Evolutionary conservation across 306 rosid genomes (phyloP), one percentile per base, ranked within the genome.

Genomic region (Gleditsia sinensis): DNA sequence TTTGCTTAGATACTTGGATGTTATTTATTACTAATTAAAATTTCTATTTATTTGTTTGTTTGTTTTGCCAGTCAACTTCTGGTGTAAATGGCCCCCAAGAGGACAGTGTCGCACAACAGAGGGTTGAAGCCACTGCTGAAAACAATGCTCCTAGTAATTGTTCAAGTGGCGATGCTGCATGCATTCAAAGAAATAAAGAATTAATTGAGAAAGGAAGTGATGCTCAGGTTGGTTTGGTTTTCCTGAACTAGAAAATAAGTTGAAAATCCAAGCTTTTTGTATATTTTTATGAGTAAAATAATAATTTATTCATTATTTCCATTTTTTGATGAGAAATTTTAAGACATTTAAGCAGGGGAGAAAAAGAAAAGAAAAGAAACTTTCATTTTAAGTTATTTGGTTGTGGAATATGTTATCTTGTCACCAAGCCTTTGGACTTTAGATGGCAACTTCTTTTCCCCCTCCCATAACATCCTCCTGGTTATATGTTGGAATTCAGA

Each of bases 151-250:
- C 92, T 46, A 85, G 88, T 79, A 87, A 88, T 75, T 88, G 62
- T 67, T 90, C 97, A 11, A 87, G 86, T 74, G 97, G 92, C 1
- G 78, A 75, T 56, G 78, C 72, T 55, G 89, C 89, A 34, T 82
- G 85, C 72, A 63, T 69, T 58, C 89, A 83, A 69, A 81, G 86
- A 67, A 89, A 89, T 62, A 85, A 78, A 45, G 92, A 88, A 43
- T 71, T 86, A 51, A 79, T 82, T 63, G 97, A 92, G 77, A 94
- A 92, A 82, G 95, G 89, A 74, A 90, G 97, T 66, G 97, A 92
- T 82, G 87, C 92, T 9, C 99, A 95, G 98, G 98, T 94, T 66
- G 19, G 92, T 62, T 94, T 66, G 19, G 87, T 58, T 62, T 82
- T 77, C 61, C 53, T 43, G 60, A 71, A 50, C 56, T 39, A 33